Base-by-base conservation (phyloP, 1,284 basidiomycete genomes). In the Heterobasidion occidentale region DNA sequence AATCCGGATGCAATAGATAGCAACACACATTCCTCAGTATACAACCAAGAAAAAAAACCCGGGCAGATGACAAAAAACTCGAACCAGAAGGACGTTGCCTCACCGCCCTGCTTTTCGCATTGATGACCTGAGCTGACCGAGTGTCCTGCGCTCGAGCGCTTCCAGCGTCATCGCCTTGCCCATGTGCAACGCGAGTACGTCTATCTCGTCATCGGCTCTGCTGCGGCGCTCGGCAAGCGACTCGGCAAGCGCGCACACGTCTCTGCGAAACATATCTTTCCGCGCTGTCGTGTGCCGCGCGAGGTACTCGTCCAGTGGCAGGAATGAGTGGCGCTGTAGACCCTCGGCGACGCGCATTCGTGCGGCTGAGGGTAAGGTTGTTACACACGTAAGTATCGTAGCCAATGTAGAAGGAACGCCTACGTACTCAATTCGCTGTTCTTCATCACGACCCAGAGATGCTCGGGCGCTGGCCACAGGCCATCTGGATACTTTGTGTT, bases 231-330 rank as follows among this genome's bases (percentile, higher is more conserved):
- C 19, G 1, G 52, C 52, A 14, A 53, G 36, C 20, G 27, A 12
- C 19, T 45, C 7, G 11, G 52, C 52, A 36, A 53, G 52, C 38
- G 17, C 52, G 27, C 52, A 53, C 52, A 34, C 33, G 17, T 27
- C 36, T 15, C 19, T 9, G 14, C 19, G 14, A 38, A 53, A 53
- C 38, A 46, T 44, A 15, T 44, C 52, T 14, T 20, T n/a, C 35
- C 14, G 44, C 19, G 42, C 42, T 3, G 27, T 15, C n/a, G 20
- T 35, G 42, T 53, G 20, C 6, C 52, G 36, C 52, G 36, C 52
- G 42, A 53, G 52, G 52, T 53, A 53, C 44, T 53, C 52, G n/a
- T 53, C 52, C 19, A 53, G 20, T 11, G 52, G 44, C 27, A 45
- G 12, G 38, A 53, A 53, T 15, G 20, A 38, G 17, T 19, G 19